These are phyloP conservation scores for Acanthamoeba polyphaga DNA, from an alignment of 208 protist species.

Conservation along the genomic window DNA sequence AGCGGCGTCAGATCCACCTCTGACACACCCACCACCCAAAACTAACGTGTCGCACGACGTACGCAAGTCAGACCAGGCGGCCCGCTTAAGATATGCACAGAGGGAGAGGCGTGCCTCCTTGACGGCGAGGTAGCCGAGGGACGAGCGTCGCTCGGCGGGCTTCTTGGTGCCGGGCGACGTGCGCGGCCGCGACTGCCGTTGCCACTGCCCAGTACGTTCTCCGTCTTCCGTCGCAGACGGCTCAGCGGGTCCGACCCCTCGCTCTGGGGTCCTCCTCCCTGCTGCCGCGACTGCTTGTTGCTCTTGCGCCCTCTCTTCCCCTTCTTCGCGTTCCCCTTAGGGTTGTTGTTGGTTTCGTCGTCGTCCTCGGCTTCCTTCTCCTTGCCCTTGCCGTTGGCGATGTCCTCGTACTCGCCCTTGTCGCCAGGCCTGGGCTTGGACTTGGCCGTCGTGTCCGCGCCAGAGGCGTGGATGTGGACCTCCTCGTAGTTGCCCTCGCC, in stretches of 20 bases:
- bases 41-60: background rate
- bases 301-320: background rate
- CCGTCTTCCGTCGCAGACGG: background rate
- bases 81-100: background rate
- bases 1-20: conserved; percentile 11
- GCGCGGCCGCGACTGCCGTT: background rate
- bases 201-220: background rate
- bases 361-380: background rate
- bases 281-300: background rate
- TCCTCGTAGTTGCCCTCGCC: conserved; percentile 14
- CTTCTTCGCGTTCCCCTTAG: background rate
- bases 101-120: background rate
- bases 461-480: background rate
- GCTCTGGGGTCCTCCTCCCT: background rate
- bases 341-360: background rate
- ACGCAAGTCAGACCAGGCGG: background rate
- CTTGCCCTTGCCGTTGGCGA: background rate
- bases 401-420: background rate
- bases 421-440: background rate
- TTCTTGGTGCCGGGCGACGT: background rate
- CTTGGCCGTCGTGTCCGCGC: background rate
- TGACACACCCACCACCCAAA: conserved; percentile 19
- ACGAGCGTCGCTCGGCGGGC: background rate
- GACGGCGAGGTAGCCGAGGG: background rate
- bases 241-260: background rate